A percentile compares a stretch with the other conserved stretches of the same genome.
phyloP scores from a whole-genome alignment of 2,329 filamentous ascomycete species.

The Beauveria brongniartii region DNA sequence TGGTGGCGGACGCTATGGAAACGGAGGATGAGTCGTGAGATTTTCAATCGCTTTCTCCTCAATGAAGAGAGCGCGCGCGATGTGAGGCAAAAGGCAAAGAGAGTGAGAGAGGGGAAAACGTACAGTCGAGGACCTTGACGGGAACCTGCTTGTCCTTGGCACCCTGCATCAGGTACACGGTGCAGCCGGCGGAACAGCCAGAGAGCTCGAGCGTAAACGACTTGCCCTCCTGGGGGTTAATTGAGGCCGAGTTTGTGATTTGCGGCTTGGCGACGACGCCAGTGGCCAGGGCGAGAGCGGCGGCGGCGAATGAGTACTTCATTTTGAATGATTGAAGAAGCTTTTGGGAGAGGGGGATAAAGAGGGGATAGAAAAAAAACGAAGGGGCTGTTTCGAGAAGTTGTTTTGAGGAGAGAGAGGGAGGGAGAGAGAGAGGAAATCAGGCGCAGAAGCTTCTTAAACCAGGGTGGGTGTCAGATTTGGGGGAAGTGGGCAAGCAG shows the following conservation, averaged over 20 bases:
- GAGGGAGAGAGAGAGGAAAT: too few species aligned
- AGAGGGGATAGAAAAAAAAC: too few species aligned
- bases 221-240: constrained; percentile 6
- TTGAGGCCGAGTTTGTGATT: neutral
- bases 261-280: constrained; percentile 8
- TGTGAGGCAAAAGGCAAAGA: too few species aligned
- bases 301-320: constrained; percentile 7
- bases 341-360: neutral
- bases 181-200: neutral
- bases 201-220: constrained; percentile 1
- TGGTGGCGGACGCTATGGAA: neutral
- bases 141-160: neutral
- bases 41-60: too few species aligned
- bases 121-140: neutral
- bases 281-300: neutral
- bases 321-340: neutral
- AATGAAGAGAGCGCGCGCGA: too few species aligned
- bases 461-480: too few species aligned
- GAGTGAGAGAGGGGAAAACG: neutral
- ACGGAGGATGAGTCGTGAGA: neutral
- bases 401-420: too few species aligned
- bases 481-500: too few species aligned
- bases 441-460: too few species aligned
- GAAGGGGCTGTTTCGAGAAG: too few species aligned
- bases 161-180: constrained; percentile 8